A percentile compares a stretch with the other conserved stretches of the same genome.
phyloP scores from a whole-genome alignment of 192 early-diverging fungal species.

The Coemansia sp. region DNA sequence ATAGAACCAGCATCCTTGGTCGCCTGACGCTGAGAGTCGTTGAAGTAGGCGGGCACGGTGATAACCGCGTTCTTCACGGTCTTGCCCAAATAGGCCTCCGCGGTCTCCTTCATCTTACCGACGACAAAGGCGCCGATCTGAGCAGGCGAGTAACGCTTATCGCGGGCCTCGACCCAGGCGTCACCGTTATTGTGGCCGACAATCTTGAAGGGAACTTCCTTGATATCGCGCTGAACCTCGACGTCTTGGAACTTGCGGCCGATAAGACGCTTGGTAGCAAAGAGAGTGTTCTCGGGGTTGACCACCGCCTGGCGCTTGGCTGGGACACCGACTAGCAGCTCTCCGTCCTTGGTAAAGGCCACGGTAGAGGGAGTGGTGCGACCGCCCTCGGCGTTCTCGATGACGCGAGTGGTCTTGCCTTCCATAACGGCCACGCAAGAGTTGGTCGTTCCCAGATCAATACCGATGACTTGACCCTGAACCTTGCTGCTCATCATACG shows the following conservation, averaged over 20 bases:
- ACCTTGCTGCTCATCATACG: conserved; percentile 66
- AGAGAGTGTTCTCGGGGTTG: conserved; percentile 98
- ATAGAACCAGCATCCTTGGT: conserved; percentile 99
- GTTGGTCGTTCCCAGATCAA: conserved; percentile 99
- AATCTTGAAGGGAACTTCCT: conserved; percentile 94
- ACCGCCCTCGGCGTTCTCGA: conserved; percentile 96
- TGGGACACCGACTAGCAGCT: conserved; percentile 93
- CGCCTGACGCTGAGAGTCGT: conserved; percentile 99
- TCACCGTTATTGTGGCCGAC: conserved; percentile 94
- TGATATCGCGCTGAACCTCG: conserved; percentile 89
- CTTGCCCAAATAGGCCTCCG: conserved; percentile 79
- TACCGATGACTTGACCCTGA: conserved; percentile 88
- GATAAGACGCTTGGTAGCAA: conserved; percentile 96
- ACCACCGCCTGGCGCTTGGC: conserved; percentile 99
- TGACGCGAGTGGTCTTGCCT: conserved; percentile 94
- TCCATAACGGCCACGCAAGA: conserved; percentile 99
- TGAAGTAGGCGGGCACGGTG: conserved; percentile 99
- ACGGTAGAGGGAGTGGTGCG: conserved; percentile 98
- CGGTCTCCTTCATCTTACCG: conserved; percentile 99
- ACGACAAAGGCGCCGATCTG: conserved; percentile 98
- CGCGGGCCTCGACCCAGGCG: conserved; percentile 96
- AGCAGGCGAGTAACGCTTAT: conserved; percentile 93
- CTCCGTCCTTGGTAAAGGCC: conserved; percentile 94
- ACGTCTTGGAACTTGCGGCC: conserved; percentile 90
- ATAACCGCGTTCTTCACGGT: conserved; percentile 89